Evolutionary conservation across 805 yeast genomes (phyloP).

Genomic region (Candida palmyrensis): DNA sequence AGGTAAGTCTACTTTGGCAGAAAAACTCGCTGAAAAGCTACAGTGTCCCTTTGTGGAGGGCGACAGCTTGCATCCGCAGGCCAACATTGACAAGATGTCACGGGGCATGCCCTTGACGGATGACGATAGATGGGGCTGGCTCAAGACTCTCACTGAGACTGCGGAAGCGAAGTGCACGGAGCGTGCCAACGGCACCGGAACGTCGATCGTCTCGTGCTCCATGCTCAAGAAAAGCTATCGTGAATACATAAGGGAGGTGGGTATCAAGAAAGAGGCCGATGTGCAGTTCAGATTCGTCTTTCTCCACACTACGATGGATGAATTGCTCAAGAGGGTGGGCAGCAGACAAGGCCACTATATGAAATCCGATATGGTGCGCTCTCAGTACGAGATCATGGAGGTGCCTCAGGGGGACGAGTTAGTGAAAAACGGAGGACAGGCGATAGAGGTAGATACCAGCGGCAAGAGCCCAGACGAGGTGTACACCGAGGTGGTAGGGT

Average conservation of each 20-base stretch:
- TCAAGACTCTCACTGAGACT: conserved; percentile 42
- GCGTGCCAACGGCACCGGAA: conserved; percentile 12
- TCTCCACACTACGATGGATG: conserved; percentile 59
- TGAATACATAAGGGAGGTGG: conserved; percentile 42
- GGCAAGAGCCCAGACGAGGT: conserved; percentile 19
- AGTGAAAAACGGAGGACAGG: conserved; percentile 31
- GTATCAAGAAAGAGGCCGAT: conserved; percentile 12
- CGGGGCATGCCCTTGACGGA: conserved; percentile 77
- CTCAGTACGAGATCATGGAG: conserved; percentile 74
- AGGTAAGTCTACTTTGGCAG: conserved; percentile 82
- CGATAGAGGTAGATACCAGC: conserved; percentile 30
- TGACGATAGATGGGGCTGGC: conserved; percentile 93
- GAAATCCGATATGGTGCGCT: conserved; percentile 79
- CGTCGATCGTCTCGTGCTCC: conserved; percentile 74
- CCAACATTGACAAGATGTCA: conserved; percentile 79
- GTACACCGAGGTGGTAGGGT: neutral
- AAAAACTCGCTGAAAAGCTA: conserved; percentile 39
- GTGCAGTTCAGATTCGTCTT: conserved; percentile 57
- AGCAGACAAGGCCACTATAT: conserved; percentile 75
- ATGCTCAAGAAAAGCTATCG: conserved; percentile 75
- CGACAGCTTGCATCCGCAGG: conserved; percentile 67
- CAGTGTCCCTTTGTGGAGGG: conserved; percentile 73
- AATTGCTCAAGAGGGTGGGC: conserved; percentile 54
- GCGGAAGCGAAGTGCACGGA: conserved; percentile 36
- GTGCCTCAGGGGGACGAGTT: conserved; percentile 49